Conservation (phyloP, 2,329 filamentous ascomycete species). For the Lachnellula subtilissima region DNA sequence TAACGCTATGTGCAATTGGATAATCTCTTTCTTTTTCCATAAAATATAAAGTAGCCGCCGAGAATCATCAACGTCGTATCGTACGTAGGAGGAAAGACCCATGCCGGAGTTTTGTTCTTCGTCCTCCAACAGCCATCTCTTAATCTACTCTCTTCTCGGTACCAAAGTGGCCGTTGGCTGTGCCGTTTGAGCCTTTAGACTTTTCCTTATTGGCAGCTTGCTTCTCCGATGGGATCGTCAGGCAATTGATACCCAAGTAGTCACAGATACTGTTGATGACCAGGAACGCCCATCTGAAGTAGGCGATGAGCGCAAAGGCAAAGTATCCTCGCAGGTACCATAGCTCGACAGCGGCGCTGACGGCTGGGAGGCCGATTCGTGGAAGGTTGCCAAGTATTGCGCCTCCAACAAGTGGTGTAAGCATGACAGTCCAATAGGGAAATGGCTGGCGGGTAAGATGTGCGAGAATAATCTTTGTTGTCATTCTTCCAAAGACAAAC, state of each 20-base stretch:
- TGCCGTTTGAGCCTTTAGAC: conserved; percentile 20
- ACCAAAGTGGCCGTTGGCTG: conserved; percentile 20
- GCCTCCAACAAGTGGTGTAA: conserved; percentile 80
- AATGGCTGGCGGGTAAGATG: conserved; percentile 92
- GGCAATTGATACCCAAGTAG: conserved; percentile 88
- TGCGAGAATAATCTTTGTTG: conserved; percentile 97
- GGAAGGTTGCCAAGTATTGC: conserved; percentile 81
- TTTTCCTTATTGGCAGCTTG: conserved; percentile 24
- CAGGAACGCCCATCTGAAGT: conserved; percentile 87
- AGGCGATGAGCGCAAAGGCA: conserved; percentile 75
- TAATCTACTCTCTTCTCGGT: conserved; percentile 27
- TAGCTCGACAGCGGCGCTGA: conserved; percentile 64
- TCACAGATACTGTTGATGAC: conserved; percentile 89
- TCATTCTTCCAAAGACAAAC: conserved; percentile 98
- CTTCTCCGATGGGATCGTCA: conserved; percentile 72
- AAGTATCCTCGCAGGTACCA: conserved; percentile 84
- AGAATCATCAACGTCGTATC: not conserved
- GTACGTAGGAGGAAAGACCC: too few species aligned
- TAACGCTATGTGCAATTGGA: not conserved
- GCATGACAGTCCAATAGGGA: conserved; percentile 92
- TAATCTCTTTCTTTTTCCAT: not conserved
- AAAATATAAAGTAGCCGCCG: not conserved
- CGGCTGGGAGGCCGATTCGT: conserved; percentile 61
- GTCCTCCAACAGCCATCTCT: not conserved
- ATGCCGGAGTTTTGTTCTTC: too few species aligned